These are phyloP conservation scores for Coix lacrymajobi DNA, from an alignment of 176 grass and related monocot genomes.

Conservation along the genomic window DNA sequence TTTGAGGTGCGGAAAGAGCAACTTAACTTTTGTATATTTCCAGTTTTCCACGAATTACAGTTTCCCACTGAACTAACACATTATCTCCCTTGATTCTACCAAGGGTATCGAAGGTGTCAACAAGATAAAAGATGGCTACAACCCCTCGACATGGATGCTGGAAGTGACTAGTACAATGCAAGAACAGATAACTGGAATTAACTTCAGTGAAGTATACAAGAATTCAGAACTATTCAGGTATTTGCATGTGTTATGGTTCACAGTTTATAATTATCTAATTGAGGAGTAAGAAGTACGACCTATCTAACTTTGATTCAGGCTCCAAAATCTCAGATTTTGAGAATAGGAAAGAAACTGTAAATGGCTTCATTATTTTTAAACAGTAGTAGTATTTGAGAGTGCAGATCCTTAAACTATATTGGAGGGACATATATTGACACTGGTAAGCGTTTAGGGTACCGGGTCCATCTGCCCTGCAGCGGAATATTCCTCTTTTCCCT, in stretches of 20 bases:
- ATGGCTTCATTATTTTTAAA: not conserved
- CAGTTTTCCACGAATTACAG: not conserved
- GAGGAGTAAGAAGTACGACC: not conserved
- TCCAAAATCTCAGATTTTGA: constrained; percentile 4
- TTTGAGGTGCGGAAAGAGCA: constrained; percentile 56
- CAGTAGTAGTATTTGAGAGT: not conserved
- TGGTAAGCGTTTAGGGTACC: not conserved
- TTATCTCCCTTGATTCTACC: not conserved
- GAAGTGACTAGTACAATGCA: constrained; percentile 56
- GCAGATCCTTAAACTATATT: not conserved
- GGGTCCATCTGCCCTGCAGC: not conserved
- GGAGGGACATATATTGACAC: not conserved
- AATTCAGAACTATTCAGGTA: constrained; percentile 68
- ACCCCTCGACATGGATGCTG: constrained; percentile 91
- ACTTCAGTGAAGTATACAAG: constrained; percentile 61
- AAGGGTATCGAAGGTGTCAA: constrained; percentile 60
- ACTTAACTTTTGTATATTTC: not conserved
- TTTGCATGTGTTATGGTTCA: not conserved
- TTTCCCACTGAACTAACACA: not conserved
- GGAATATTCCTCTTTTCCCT: not conserved
- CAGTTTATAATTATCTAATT: not conserved
- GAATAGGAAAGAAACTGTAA: not conserved
- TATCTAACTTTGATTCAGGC: not conserved
- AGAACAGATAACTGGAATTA: constrained; percentile 45
- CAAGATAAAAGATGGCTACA: constrained; percentile 82